A percentile compares a stretch with the other conserved stretches of the same genome.
Evolutionary conservation across 2,329 filamentous ascomycete species (phyloP).

Genomic region (Lithohypha guttulata): DNA sequence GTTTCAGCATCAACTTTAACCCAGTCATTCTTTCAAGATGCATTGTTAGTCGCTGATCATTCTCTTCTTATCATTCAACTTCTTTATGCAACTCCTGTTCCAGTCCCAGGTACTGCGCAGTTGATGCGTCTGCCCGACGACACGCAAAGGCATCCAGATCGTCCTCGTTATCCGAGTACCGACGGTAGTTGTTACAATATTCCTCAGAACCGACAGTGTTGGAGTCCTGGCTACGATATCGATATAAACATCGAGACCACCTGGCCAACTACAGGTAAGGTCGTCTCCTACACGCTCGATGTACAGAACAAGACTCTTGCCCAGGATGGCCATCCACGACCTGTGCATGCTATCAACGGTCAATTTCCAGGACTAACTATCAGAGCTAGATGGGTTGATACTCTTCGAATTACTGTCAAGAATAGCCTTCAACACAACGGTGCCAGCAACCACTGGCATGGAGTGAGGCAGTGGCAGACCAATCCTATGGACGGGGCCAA

Average conservation of each 20-base stretch:
- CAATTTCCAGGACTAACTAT: slow-evolving; percentile 58
- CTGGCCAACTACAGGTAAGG: slow-evolving; percentile 22
- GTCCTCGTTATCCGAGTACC: slow-evolving; percentile 7
- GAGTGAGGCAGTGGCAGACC: slow-evolving; percentile 46
- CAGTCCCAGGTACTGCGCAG: background rate
- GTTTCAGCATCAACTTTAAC: slow-evolving; percentile 1
- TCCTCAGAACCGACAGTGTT: slow-evolving; percentile 20
- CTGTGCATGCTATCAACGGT: slow-evolving; percentile 44
- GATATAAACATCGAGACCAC: slow-evolving; percentile 21
- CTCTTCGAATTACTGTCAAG: slow-evolving; percentile 42
- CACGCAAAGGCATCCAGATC: background rate
- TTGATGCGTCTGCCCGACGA: background rate
- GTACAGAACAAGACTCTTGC: slow-evolving; percentile 28
- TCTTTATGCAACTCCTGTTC: slow-evolving; percentile 1
- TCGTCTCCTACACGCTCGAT: slow-evolving; percentile 19
- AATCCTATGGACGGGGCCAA: slow-evolving; percentile 48
- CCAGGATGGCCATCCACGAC: slow-evolving; percentile 36
- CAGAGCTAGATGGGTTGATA: slow-evolving; percentile 53
- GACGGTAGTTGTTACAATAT: slow-evolving; percentile 19
- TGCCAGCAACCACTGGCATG: slow-evolving; percentile 54
- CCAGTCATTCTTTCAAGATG: slow-evolving; percentile 7
- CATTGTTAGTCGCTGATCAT: slow-evolving; percentile 4
- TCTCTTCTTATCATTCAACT: slow-evolving; percentile 3
- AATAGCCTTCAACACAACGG: slow-evolving; percentile 47
- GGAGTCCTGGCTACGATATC: slow-evolving; percentile 21